Base-by-base conservation (phyloP, 108 stramenopile species). In the Skeletonema costatum region DNA sequence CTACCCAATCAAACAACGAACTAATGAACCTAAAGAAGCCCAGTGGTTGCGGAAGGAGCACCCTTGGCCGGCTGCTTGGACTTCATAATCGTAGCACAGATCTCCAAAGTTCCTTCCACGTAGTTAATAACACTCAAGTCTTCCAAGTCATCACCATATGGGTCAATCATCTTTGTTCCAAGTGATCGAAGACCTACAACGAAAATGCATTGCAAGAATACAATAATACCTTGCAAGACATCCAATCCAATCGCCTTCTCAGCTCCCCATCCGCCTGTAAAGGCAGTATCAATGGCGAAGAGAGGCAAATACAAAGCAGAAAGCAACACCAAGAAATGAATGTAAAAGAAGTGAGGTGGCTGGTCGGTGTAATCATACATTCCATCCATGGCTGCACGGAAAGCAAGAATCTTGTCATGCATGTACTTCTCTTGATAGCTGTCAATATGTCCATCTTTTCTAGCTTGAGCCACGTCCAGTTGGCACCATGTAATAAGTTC, bases 241-340 rank as follows among this genome's bases (percentile, higher is more conserved):
- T 84, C 78, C 46, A 87, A 86, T 66, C 88, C 92, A 13, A 94
- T 92, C 66, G 88, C 91, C 76, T 85, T 88, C 58, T 92, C 86
- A 32, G 32, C 61, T 12, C 50, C 75, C 75, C 75, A 68, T 17
- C 48, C 51, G 32, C 35, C 80, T n/a, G 44, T 11, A 41, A 32
- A 70, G 5, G 58, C 84, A 32, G 68, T 71, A 14, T 73, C 63
- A 17, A 87, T 68, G 1, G 87, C 77, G 46, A 83, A 85, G 11
- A 87, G 78, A 36, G 87, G 87, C 48, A 85, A 53, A 59, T 85
- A 87, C 19, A 85, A 44, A 4, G 78, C 78, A 8, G 84, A 84
- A 35, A 87, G 68, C 32, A 87, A 38, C 3, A 69, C 60, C 39
- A 87, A 64, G 77, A 87, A 87, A 70, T 87, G 87, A 32, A 87